Evolutionary conservation across 208 protist species (phyloP).

Genomic region (Wallacemonas sp.): DNA sequence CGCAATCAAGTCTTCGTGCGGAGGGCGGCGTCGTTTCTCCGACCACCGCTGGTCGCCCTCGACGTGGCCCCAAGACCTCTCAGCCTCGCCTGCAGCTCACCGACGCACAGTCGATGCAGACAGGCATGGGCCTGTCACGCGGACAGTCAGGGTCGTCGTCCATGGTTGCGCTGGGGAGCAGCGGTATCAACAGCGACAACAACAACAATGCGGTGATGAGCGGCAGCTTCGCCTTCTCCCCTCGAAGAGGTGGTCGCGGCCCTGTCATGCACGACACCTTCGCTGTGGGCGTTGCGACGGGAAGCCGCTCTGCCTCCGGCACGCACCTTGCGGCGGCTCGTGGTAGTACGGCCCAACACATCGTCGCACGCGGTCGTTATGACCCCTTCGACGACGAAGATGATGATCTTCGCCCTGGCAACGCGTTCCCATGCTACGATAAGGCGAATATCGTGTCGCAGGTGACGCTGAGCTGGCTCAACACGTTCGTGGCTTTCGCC

Average conservation of each 20-base stretch:
- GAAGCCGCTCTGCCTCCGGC: background rate
- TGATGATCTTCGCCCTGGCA: constrained; percentile 66
- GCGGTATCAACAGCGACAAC: background rate
- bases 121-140: background rate
- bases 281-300: background rate
- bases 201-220: too few relatives aligned
- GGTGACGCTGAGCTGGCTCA: constrained; percentile 65
- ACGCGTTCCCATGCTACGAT: constrained; percentile 58
- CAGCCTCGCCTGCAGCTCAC: constrained; percentile 5
- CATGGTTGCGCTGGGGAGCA: background rate
- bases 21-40: too few relatives aligned
- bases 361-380: constrained; percentile 33
- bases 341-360: constrained; percentile 10
- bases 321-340: too few relatives aligned
- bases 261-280: background rate
- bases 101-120: background rate
- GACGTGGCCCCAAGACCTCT: background rate
- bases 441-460: constrained; percentile 33
- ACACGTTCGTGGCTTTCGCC: constrained; percentile 55
- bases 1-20: too few relatives aligned
- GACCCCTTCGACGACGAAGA: constrained; percentile 47
- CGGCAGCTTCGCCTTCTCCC: background rate
- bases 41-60: too few relatives aligned
- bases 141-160: background rate
- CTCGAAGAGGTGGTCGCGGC: background rate